phyloP scores from a whole-genome alignment of 352 stramenopile species.

The Globisporangium alternatum region DNA sequence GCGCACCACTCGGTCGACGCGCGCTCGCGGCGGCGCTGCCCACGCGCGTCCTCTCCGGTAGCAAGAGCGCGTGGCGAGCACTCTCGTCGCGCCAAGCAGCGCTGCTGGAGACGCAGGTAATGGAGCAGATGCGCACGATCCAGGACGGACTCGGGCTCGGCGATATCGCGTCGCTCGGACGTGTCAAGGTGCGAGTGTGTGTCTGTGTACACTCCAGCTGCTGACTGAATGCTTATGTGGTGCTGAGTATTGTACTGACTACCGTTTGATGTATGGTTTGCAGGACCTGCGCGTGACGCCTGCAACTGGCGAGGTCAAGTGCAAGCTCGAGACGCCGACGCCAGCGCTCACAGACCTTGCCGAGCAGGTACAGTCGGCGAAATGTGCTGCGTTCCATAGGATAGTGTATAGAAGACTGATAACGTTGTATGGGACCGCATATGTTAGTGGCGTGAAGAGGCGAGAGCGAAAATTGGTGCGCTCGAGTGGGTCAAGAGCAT shows the following conservation, averaged over 20 bases:
- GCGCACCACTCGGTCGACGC: conserved; percentile 20
- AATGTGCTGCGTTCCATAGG: not conserved
- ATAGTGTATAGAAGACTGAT: not conserved
- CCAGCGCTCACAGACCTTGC: conserved; percentile 67
- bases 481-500: conserved; percentile 78
- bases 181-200: conserved; percentile 56
- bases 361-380: conserved; percentile 39
- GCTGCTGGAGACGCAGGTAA: conserved; percentile 72
- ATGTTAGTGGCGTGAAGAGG: conserved; percentile 67
- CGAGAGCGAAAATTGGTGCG: conserved; percentile 37
- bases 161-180: conserved; percentile 72
- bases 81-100: conserved; percentile 65
- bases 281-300: conserved; percentile 55
- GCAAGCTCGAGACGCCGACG: conserved; percentile 69
- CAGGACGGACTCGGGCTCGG: conserved; percentile 69
- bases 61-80: conserved; percentile 20
- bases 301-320: conserved; percentile 49
- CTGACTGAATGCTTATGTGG: not conserved
- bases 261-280: not conserved
- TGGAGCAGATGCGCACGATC: conserved; percentile 68
- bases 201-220: not conserved
- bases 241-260: not conserved
- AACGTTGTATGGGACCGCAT: not conserved
- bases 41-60: not conserved
- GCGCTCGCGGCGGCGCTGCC: conserved; percentile 1